phyloP scores from a whole-genome alignment of 176 grass and related monocot species.

The Eleusine indica region DNA sequence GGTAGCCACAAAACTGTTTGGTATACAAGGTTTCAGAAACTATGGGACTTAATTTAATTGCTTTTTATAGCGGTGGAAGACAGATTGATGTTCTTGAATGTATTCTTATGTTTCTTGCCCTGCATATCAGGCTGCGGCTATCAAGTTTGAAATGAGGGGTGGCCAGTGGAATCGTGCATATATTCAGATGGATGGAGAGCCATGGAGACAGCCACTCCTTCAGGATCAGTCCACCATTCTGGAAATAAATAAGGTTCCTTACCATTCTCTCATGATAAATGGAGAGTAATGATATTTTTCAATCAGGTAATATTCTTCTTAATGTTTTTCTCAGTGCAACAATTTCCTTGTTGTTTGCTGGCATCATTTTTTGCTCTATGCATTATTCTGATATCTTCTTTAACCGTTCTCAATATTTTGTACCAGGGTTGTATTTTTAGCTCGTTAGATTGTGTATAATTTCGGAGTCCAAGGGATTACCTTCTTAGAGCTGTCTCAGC shows the following conservation, averaged over 20 bases:
- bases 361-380: neutral
- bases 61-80: neutral
- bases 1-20: neutral
- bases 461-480: slow-evolving; percentile 36
- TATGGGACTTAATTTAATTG: neutral
- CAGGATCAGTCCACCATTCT: slow-evolving; percentile 72
- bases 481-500: slow-evolving; percentile 25
- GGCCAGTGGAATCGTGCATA: slow-evolving; percentile 77
- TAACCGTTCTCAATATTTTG: neutral
- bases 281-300: slow-evolving; percentile 53
- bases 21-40: neutral
- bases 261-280: slow-evolving; percentile 75
- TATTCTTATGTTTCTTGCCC: neutral
- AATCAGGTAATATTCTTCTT: slow-evolving; percentile 31
- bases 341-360: neutral
- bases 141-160: slow-evolving; percentile 89
- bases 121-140: slow-evolving; percentile 63
- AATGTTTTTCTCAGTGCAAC: neutral
- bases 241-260: slow-evolving; percentile 80
- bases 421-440: slow-evolving; percentile 39
- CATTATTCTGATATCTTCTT: neutral
- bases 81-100: neutral
- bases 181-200: slow-evolving; percentile 92
- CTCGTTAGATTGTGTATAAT: slow-evolving; percentile 48
- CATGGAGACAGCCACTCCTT: slow-evolving; percentile 80